Evolutionary conservation across 1,284 basidiomycete genomes (phyloP).

Genomic region (Microbotryum lychnidis-dioicae): DNA sequence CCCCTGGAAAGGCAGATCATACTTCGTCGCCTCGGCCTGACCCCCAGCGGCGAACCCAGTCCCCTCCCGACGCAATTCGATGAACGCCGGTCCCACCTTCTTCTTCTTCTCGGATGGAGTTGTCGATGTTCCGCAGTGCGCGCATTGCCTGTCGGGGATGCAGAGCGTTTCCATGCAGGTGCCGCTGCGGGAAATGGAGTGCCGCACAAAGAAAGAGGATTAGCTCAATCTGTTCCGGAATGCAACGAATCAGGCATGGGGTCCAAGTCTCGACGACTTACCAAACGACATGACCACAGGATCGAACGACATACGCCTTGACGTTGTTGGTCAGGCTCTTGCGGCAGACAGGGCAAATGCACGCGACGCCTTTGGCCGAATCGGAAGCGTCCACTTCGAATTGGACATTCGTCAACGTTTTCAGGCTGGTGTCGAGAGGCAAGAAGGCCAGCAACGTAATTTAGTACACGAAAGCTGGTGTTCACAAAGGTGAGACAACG

Average conservation of each 20-base stretch:
- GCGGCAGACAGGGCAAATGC: slow-evolving; percentile 83
- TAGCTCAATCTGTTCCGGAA: neutral
- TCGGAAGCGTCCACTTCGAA: slow-evolving; percentile 43
- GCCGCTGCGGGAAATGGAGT: slow-evolving; percentile 1
- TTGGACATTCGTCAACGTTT: slow-evolving; percentile 32
- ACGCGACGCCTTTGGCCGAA: slow-evolving; percentile 44
- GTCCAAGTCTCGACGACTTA: neutral
- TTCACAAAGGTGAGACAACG: neutral
- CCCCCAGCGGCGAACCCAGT: slow-evolving; percentile 34
- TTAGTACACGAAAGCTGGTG: neutral
- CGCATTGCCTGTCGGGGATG: slow-evolving; percentile 26
- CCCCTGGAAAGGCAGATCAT: slow-evolving; percentile 33
- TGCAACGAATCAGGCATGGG: neutral
- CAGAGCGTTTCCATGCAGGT: slow-evolving; percentile 34
- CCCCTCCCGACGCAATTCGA: slow-evolving; percentile 32
- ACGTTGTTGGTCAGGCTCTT: slow-evolving; percentile 70
- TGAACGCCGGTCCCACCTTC: slow-evolving; percentile 9
- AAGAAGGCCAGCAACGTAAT: neutral
- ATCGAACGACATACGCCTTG: slow-evolving; percentile 47
- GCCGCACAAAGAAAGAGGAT: neutral
- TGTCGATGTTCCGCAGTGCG: slow-evolving; percentile 26
- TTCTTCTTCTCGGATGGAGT: slow-evolving; percentile 20
- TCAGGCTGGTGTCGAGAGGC: slow-evolving; percentile 46
- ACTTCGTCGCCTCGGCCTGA: slow-evolving; percentile 28
- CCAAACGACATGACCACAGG: slow-evolving; percentile 35